Base-by-base conservation (phyloP, 345 rosid genomes). In the Melaleuca quinquenervia region DNA sequence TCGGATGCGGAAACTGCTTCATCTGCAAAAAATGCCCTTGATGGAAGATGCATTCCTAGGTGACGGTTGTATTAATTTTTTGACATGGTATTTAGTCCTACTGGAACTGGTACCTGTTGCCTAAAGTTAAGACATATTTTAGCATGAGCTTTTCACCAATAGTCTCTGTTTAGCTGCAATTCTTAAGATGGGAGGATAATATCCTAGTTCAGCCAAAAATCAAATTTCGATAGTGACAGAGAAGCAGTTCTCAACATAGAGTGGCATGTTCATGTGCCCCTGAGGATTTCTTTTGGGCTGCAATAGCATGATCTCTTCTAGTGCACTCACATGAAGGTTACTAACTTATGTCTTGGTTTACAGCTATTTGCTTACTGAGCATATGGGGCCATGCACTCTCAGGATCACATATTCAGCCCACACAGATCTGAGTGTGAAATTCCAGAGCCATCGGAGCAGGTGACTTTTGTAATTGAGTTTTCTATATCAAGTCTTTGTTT, bases 1-100 rank as follows among this genome's bases (percentile, higher is more conserved):
- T 87, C 99, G 26, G 99, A 98, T 84, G 89, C 95, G 14, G 98
- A 93, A 89, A 98, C 98, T 86, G 99, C 99, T 49, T 91, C 98
- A 26, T 87, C 96, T 86, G 99, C 99, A 24, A 98, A 94, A 94
- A 89, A 90, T 90, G 91, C 96, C 56, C 92, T 98, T 76, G 99
- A 95, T 89, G 98, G 99, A 93, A 93, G 99, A 95, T 94, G 91
- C 92, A 98, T 98, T 88, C 99, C 99, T 90, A 98, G 99, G 99
- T 98, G 94, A 95, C 94, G 62, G 89, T 92, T 93, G 92, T 91
- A 87, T 90, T 94, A 93, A 86, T 88, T 88, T 84, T 95, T 92
- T 90, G 90, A 92, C 91, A 89, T 75, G 91, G 93, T 93, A 92
- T 94, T 93, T 92, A 70, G 93, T 91, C 93, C 87, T 84, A 89